These are phyloP conservation scores for Bretschneidera sinensis DNA, from an alignment of 345 rosid genomes.

Conservation along the genomic window DNA sequence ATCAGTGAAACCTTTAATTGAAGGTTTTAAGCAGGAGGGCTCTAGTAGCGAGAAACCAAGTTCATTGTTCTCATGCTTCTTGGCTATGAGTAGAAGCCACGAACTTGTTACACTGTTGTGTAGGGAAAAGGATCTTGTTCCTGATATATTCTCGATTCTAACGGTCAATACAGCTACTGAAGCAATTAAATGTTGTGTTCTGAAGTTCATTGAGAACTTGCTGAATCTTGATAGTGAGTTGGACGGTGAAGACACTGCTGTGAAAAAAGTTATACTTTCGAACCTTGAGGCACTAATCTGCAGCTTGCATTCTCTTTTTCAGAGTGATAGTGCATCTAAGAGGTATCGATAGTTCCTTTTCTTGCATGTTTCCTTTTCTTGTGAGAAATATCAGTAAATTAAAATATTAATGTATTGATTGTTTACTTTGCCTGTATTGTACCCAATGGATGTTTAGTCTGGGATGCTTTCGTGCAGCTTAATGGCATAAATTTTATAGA, in stretches of 20 bases:
- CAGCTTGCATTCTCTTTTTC: conserved; percentile 67
- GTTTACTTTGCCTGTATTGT: not conserved
- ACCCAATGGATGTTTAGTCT: no score
- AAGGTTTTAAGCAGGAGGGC: conserved; percentile 81
- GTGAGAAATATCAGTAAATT: no score
- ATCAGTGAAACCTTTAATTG: conserved; percentile 63
- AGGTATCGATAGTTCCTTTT: conserved; percentile 43
- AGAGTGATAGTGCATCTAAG: conserved; percentile 42
- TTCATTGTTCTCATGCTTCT: conserved; percentile 79
- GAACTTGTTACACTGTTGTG: conserved; percentile 50
- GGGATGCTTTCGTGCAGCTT: no score
- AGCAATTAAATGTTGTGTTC: conserved; percentile 60
- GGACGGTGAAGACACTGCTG: conserved; percentile 39
- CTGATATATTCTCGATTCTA: conserved; percentile 79
- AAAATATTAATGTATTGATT: no score
- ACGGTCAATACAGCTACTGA: conserved; percentile 69
- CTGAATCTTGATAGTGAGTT: conserved; percentile 59
- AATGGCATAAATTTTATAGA: no score
- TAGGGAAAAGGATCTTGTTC: conserved; percentile 64
- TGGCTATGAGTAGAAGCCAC: conserved; percentile 85
- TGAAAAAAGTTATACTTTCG: conserved; percentile 40
- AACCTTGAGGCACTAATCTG: conserved; percentile 53
- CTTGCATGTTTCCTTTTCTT: not conserved
- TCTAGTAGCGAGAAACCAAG: conserved; percentile 95
- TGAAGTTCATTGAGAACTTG: conserved; percentile 77